Conservation (phyloP, 139 green algal genomes). For the Chlorella sp. region DNA sequence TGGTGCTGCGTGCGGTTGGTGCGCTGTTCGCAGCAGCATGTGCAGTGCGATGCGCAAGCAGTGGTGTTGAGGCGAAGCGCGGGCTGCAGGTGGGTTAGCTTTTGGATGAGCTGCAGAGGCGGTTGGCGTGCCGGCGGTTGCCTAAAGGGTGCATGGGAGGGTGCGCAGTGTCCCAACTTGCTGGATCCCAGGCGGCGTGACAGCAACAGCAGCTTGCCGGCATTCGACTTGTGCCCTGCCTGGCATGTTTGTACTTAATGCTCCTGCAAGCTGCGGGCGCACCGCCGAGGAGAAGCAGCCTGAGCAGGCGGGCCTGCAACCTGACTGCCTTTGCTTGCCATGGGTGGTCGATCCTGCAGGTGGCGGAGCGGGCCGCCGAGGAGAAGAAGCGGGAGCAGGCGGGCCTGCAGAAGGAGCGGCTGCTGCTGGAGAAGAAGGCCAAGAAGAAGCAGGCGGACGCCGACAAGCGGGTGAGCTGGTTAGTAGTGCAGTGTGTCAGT, state of each 20-base stretch:
- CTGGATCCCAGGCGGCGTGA: too few relatives aligned
- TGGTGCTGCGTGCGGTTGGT: too few relatives aligned
- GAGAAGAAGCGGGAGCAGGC: slow-evolving; percentile 59
- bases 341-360: too few relatives aligned
- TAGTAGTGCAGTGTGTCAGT: too few relatives aligned
- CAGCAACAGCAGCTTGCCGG: neutral
- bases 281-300: too few relatives aligned
- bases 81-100: slow-evolving; percentile 4
- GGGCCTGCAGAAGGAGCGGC: slow-evolving; percentile 58
- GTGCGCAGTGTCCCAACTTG: too few relatives aligned
- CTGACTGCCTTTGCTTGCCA: fast-evolving
- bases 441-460: slow-evolving; percentile 74
- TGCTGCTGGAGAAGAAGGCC: slow-evolving; percentile 77
- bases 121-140: too few relatives aligned
- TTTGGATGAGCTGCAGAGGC: neutral
- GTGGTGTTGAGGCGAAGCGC: slow-evolving; percentile 29
- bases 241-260: too few relatives aligned
- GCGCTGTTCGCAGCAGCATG: too few relatives aligned
- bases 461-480: slow-evolving; percentile 61
- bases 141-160: neutral
- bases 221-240: neutral
- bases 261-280: too few relatives aligned
- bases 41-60: too few relatives aligned
- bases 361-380: slow-evolving; percentile 44
- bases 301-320: neutral